phyloP scores from a whole-genome alignment of 1,284 basidiomycete genomes.

The Trametes polyzona region DNA sequence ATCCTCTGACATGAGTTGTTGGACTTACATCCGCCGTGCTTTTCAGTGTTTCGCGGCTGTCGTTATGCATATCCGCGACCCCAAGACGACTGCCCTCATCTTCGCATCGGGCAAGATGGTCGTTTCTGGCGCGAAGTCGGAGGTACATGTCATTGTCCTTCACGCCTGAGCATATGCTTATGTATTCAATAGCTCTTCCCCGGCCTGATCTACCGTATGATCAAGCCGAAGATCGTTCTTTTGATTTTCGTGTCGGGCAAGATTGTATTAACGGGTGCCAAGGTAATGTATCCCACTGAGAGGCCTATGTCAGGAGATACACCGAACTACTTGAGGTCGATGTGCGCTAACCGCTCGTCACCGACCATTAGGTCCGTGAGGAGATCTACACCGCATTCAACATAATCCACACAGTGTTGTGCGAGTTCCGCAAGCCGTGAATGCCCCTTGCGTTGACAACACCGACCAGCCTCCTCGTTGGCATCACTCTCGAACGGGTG shows the following conservation, averaged over 20 bases:
- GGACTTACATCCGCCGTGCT: conserved; percentile 58
- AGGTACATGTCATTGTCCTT: conserved; percentile 59
- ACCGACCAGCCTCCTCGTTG: conserved; percentile 15
- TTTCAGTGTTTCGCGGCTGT: conserved; percentile 98
- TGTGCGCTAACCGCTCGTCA: conserved; percentile 44
- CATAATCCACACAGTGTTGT: conserved; percentile 95
- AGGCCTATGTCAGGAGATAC: conserved; percentile 1
- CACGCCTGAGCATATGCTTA: not conserved
- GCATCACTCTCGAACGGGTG: conserved; percentile 15
- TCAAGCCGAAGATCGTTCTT: conserved; percentile 99
- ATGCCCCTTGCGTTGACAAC: conserved; percentile 15
- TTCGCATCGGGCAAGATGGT: conserved; percentile 99
- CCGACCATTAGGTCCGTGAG: conserved; percentile 80
- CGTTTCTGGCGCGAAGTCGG: conserved; percentile 98
- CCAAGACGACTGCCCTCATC: conserved; percentile 99
- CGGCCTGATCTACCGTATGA: conserved; percentile 99
- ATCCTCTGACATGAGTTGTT: conserved; percentile 54
- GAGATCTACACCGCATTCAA: conserved; percentile 99
- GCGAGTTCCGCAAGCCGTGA: conserved; percentile 87
- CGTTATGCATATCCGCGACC: conserved; percentile 99
- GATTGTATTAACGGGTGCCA: conserved; percentile 98
- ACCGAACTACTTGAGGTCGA: conserved; percentile 10
- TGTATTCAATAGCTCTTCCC: conserved; percentile 83
- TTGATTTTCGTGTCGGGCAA: conserved; percentile 99
- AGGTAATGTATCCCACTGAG: conserved; percentile 60